Percentiles rank a stretch among this genome's conserved stretches.
Evolutionary conservation across 192 early-diverging fungal genomes (phyloP).

Genomic region (Umbelopsis vinacea): DNA sequence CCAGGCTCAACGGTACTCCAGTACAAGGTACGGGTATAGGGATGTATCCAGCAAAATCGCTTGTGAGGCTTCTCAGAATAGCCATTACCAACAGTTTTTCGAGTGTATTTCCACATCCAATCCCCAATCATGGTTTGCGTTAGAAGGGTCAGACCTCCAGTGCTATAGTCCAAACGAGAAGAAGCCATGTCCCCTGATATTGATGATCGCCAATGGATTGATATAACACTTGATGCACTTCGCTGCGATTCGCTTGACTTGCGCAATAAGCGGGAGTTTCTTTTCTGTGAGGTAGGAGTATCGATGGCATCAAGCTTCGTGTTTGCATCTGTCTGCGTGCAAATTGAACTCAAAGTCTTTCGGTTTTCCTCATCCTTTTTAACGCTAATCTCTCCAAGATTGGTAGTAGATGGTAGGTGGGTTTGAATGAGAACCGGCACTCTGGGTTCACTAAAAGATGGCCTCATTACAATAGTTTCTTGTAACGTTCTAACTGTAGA

Average conservation of each 20-base stretch:
- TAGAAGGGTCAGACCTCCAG: conserved; percentile 48
- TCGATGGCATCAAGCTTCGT: neutral
- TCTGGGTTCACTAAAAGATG: conserved; percentile 6
- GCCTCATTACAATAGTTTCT: neutral
- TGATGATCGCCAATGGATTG: neutral
- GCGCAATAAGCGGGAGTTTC: neutral
- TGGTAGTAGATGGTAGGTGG: neutral
- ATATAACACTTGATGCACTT: neutral
- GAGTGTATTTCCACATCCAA: conserved; percentile 74
- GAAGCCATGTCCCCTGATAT: neutral
- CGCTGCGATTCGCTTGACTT: neutral
- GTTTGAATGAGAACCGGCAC: neutral
- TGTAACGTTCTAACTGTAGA: neutral
- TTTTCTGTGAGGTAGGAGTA: neutral
- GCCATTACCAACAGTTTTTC: conserved; percentile 49
- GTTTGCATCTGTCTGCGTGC: neutral
- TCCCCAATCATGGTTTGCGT: conserved; percentile 86
- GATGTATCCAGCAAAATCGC: conserved; percentile 84
- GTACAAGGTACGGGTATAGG: conserved; percentile 79
- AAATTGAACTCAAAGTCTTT: neutral
- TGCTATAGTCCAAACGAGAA: neutral
- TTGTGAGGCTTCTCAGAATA: conserved; percentile 65
- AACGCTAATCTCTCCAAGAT: neutral
- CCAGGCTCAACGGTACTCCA: conserved; percentile 74
- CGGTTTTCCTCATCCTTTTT: neutral